Conservation (phyloP, 2,329 filamentous ascomycete species). For the Lojkania enalia region DNA sequence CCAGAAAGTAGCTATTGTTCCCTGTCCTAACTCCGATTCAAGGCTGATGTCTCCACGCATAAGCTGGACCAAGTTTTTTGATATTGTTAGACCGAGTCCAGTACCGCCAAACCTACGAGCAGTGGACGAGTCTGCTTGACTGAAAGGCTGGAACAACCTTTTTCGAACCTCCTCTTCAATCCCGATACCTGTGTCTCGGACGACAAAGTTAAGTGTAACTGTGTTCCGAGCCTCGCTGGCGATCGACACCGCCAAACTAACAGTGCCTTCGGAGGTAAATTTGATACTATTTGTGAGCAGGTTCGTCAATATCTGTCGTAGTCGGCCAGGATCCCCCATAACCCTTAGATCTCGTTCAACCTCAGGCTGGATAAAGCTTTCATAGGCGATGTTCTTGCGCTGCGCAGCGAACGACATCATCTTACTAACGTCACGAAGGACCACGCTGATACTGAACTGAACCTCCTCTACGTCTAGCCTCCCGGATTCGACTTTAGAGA, state of each 20-base stretch:
- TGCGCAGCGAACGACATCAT: constrained; percentile 87
- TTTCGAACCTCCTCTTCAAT: constrained; percentile 77
- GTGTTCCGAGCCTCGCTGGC: constrained; percentile 66
- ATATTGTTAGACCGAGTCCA: constrained; percentile 76
- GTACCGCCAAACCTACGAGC: constrained; percentile 79
- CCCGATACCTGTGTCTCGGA: constrained; percentile 80
- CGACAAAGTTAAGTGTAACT: constrained; percentile 69
- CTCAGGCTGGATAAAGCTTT: constrained; percentile 64
- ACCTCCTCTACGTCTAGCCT: constrained; percentile 78
- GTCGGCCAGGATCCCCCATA: constrained; percentile 80
- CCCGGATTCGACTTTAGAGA: constrained; percentile 83
- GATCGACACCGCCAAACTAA: constrained; percentile 65
- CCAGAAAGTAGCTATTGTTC: constrained; percentile 75
- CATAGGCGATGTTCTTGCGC: constrained; percentile 75
- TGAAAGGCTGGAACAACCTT: constrained; percentile 77
- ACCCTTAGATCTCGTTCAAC: constrained; percentile 73
- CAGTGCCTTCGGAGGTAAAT: constrained; percentile 44
- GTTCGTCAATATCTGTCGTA: constrained; percentile 83
- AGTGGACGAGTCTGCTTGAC: constrained; percentile 79
- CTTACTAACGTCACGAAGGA: constrained; percentile 78
- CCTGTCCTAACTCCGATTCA: constrained; percentile 66
- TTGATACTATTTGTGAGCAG: constrained; percentile 62
- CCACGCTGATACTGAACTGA: constrained; percentile 73
- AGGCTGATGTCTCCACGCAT: constrained; percentile 78
- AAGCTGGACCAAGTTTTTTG: constrained; percentile 74